Evolutionary conservation across 805 yeast genomes (phyloP), one percentile per base, ranked within the genome.

Genomic region (Teunomyces tritomae): DNA sequence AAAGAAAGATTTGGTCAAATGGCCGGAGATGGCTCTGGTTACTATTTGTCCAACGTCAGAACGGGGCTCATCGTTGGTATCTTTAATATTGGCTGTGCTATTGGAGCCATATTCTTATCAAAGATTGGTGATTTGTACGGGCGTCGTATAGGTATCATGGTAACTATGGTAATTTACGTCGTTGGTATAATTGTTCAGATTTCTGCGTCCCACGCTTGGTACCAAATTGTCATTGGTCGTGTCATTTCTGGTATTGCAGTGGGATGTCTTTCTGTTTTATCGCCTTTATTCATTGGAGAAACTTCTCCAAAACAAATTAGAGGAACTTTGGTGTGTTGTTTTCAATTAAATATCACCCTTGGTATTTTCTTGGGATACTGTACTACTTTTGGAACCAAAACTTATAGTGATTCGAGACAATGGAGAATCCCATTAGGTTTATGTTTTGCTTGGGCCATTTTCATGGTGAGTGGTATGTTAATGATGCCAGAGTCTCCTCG

Each of bases 361-460:
- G 90, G 89, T 71, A 84, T 84, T 56, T 80, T 84, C 62, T 65
- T 84, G 50, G 90, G 89, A 59, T 82, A 83, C 70, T 78, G 87
- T 67, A 74, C 82, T 40, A 81, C 80, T 47, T 84, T 73, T 62
- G 89, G 85, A 55, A 82, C 88, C 50, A 44, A 57, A 44, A 68
- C 62, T 43, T 78, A 76, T 59, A 27, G 50, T 24, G 76, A 74
- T 59, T 76, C 82, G 10, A 70, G 76, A 54, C 83, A 80, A 62
- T 85, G 89, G 89, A 76, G 87, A 73, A 76, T 82, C 52, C 88
- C 89, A 45, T 69, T 84, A 57, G 81, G 79, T 36, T 63, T 81
- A 48, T 65, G 72, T 46, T 73, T 70, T 43, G 65, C 63, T 4
- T 76, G 78, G 77, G 78, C 81, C 58, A 57, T 68, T 44, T 57